Conservation (phyloP, 192 early-diverging fungal genomes). For the Backusella australiensis region DNA sequence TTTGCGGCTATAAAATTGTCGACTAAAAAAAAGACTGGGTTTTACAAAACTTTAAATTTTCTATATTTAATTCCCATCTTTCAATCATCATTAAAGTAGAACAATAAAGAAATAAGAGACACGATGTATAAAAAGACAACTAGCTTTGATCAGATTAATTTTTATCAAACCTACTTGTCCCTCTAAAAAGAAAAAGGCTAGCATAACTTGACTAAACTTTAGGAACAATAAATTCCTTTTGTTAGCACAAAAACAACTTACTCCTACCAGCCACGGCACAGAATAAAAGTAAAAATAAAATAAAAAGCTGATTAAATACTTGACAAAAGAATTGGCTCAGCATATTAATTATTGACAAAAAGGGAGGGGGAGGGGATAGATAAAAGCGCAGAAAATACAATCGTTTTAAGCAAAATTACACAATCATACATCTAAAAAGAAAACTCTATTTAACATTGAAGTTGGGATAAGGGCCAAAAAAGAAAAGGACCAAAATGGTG, state of each 20-base stretch:
- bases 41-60: no score
- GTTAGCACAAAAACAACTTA: not conserved
- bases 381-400: not conserved
- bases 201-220: not conserved
- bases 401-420: not conserved
- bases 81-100: not conserved
- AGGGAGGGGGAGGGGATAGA: not conserved
- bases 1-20: not conserved
- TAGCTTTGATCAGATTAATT: not conserved
- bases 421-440: not conserved
- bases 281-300: not conserved
- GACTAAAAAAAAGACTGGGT: not conserved
- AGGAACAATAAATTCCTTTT: not conserved
- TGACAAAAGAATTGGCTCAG: not conserved
- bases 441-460: not conserved
- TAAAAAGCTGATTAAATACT: not conserved
- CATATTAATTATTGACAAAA: conserved; percentile 1
- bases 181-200: not conserved
- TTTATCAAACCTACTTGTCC: not conserved
- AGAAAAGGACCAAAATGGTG: not conserved
- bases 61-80: no score
- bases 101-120: not conserved
- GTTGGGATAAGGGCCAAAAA: not conserved
- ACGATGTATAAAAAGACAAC: not conserved
- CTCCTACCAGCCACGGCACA: not conserved